phyloP scores from a whole-genome alignment of 2,329 filamentous ascomycete species.

The Colletotrichum lini region DNA sequence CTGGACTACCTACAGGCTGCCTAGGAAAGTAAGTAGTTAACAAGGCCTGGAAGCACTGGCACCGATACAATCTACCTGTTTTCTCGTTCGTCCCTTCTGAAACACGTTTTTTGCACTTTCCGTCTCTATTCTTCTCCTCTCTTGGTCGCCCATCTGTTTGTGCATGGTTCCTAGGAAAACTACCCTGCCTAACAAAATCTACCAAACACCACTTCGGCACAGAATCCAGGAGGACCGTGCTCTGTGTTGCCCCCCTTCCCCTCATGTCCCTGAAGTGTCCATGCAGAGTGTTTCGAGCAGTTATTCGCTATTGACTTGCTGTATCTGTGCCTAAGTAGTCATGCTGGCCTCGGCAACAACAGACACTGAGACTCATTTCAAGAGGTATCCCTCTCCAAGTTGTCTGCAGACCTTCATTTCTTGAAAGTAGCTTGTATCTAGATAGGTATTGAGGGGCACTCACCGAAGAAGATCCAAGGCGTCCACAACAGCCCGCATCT shows the following conservation, averaged over 20 bases:
- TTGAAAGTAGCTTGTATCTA: background rate
- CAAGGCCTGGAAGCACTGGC: background rate
- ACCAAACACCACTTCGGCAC: constrained; percentile 11
- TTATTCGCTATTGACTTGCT: constrained; percentile 6
- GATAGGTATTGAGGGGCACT: background rate
- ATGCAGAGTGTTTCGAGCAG: constrained; percentile 39
- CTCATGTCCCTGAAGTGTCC: constrained; percentile 34
- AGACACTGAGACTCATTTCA: too few relatives aligned
- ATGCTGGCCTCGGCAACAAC: background rate
- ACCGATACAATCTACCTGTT: background rate
- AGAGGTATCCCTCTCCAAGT: too few relatives aligned
- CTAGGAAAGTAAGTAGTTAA: too few relatives aligned
- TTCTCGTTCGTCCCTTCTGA: background rate
- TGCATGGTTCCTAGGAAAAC: background rate
- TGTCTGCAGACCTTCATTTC: too few relatives aligned
- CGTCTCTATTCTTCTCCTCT: too few relatives aligned
- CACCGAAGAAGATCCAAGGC: background rate
- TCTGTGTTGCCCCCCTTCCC: constrained; percentile 25
- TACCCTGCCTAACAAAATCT: background rate
- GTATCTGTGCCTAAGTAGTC: background rate
- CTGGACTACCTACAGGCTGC: background rate
- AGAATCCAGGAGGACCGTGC: constrained; percentile 25
- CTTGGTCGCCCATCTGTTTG: background rate
- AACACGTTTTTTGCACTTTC: background rate
- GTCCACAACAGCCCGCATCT: background rate